Evolutionary conservation across 225 moss, liverwort and hornwort species (phyloP).

Genomic region (Sphagnum contortum): DNA sequence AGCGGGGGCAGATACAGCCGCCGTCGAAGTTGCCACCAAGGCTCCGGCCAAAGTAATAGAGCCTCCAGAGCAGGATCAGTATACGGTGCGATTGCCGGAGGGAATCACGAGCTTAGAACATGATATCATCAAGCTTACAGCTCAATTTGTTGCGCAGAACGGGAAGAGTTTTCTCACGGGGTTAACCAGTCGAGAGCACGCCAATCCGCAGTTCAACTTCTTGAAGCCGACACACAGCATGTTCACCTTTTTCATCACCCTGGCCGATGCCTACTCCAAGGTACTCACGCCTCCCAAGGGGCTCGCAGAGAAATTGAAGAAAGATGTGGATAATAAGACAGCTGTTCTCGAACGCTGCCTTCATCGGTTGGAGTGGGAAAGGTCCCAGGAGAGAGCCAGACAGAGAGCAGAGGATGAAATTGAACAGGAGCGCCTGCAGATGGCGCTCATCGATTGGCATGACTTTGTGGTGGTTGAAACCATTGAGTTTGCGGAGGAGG

Average conservation of each 20-base stretch:
- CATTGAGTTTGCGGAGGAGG: constrained; percentile 96
- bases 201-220: constrained; percentile 83
- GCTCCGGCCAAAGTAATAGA: constrained; percentile 64
- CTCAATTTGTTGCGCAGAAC: constrained; percentile 95
- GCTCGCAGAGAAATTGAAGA: constrained; percentile 63
- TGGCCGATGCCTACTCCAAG: constrained; percentile 96
- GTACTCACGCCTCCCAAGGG: constrained; percentile 96
- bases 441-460: constrained; percentile 99
- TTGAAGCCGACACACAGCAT: constrained; percentile 98
- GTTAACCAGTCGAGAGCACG: constrained; percentile 82
- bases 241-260: constrained; percentile 95
- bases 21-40: constrained; percentile 29
- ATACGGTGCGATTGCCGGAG: constrained; percentile 86
- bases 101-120: constrained; percentile 56
- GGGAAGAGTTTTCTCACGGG: constrained; percentile 92
- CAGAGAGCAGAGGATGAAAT: constrained; percentile 99
- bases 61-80: constrained; percentile 77
- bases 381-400: constrained; percentile 84
- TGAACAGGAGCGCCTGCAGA: constrained; percentile 98
- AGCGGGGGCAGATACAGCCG: constrained; percentile 31
- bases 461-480: constrained; percentile 99
- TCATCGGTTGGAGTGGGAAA: constrained; percentile 92
- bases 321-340: constrained; percentile 73
- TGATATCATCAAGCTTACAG: constrained; percentile 95
- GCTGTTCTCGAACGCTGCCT: constrained; percentile 77